Evolutionary conservation across 805 yeast species (phyloP), one percentile per base, ranked within the genome.

Genomic region (Yamadazyma endophytica): DNA sequence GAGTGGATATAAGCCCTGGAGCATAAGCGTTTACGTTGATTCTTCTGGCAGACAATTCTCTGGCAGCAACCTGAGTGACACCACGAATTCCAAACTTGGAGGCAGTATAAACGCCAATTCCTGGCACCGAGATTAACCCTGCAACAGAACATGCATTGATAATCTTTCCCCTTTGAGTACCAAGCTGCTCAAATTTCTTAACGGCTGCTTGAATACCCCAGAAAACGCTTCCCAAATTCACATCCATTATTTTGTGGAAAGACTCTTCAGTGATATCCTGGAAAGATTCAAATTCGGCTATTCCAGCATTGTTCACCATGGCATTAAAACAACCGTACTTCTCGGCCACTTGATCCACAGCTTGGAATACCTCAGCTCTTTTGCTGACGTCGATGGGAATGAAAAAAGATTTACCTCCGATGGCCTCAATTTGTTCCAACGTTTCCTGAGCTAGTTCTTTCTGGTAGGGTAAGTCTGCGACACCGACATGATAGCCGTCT

Each of bases 121-220:
- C 9, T 8, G 21, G 21, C 21, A 8, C 8, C 11, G 21, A 20
- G 21, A 9, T 11, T 9, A 20, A 9, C 8, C 21, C 21, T 9
- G 21, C 8, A 20, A 20, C 11, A 9, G 21, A 20, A 20, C 9
- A 8, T 9, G 21, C 21, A 20, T 20, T 20, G 11, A 20, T 20
- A 11, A 20, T 20, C 11, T 20, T 20, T 9, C 21, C 21, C 9
- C 9, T 8, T 20, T 20, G 21, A 20, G 8, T 11, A 9, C 21
- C 21, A 9, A 20, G 11, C 31, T 50, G 46, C 8, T 8, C 21
- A 20, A 20, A 20, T 11, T 20, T 20, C 11, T 20, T 11, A 20
- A 11, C 21, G 11, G 21, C 21, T 20, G 21, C 21, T 11, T 20
- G 21, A 8, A 20, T 20, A 20, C 21, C 21, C 21, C 21, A 20